Base-by-base conservation (phyloP, 192 early-diverging fungal species). In the Coemansia sp. region DNA sequence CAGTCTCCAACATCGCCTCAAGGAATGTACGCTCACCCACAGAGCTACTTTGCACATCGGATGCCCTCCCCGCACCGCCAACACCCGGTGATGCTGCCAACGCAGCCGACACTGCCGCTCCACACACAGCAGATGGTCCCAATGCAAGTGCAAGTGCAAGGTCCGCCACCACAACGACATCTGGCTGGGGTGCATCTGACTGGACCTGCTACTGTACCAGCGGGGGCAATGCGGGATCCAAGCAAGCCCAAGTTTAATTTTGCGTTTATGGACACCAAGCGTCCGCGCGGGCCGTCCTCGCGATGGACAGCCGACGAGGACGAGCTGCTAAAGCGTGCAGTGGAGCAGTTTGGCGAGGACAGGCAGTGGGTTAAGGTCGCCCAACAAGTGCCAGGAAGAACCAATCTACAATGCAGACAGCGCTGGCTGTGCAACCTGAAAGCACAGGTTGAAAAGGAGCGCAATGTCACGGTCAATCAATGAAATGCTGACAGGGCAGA, bases 371-470 rank as follows among this genome's bases (percentile, higher is more conserved):
- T 79, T 21, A 79, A 79, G 71, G 76, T 79, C 26, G 67, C 76
- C 5, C 70, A 79, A 60, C 67, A 70, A 41, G 76, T 79, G 14
- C 76, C 76, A 34, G 76, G 76, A 49, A 68, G 76, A 23, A 73
- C 76, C 53, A 79, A 79, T 41, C 51, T 79, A 47, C 76, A 79
- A 38, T 79, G 76, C 64, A 67, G 76, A 51, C 76, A 79, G 64
- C 76, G 76, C 76, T 79, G 76, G 76, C 67, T 79, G 27, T 79
- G 76, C 67, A 79, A 79, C 71, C 69, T 79, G 49, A 79, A 73
- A 64, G 76, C 67, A 1, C 70, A 73, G 67, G 71, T 79, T 7
- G 76, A 73, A 19, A 78, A 73, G 59, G 75, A 78, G 69, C 58
- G 66, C 65, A 54, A 53, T 54, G 48, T 48, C 25, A 32, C 69